Evolutionary conservation across 1,284 basidiomycete genomes (phyloP), one percentile per base, ranked within the genome.

Genomic region (Boletellus sp.): DNA sequence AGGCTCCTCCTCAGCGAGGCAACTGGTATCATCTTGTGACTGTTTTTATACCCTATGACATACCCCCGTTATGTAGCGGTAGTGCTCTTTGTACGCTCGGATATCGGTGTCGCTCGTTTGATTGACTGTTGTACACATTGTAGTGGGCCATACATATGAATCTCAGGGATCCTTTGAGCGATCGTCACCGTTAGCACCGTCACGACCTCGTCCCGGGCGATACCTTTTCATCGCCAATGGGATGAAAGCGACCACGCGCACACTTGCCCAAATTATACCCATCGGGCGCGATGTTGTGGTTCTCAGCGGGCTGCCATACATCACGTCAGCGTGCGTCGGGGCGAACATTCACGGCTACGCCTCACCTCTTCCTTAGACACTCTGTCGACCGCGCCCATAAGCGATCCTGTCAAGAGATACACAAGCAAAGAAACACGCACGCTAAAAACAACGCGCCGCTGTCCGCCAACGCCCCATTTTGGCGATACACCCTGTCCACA

Each of bases 361-460:
- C 51, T 52, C 49, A 76, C 80, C 69, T 85, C 74, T 67, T 86
- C 85, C 59, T 79, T 61, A 18, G 84, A 86, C 15, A 83, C 82
- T 1, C 81, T 85, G 40, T 35, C 47, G 7, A 16, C 30, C 26
- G 6, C 32, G 4, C 0, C 12, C 13, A 28, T 43, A 12, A 37
- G 13, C 28, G 18, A 21, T 22, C 43, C 12, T 8, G 15, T 30
- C n/a, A n/a, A n/a, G n/a, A n/a, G n/a, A n/a, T n/a, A n/a, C n/a
- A n/a, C n/a, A n/a, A n/a, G n/a, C n/a, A n/a, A n/a, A n/a, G n/a
- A n/a, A n/a, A n/a, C 1, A 69, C 81, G 61, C 66, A 85, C 81
- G 83, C 85, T 33, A 86, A 70, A 65, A 86, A 87, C 28, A 85
- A 65, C 8, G 85, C 83, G 1, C 79, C 79, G 33, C 74, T 82